A percentile compares a stretch with the other conserved stretches of the same genome.
These are phyloP conservation scores for Lentinula guzmanii DNA, from an alignment of 768 basidiomycete genomes.

Conservation along the genomic window DNA sequence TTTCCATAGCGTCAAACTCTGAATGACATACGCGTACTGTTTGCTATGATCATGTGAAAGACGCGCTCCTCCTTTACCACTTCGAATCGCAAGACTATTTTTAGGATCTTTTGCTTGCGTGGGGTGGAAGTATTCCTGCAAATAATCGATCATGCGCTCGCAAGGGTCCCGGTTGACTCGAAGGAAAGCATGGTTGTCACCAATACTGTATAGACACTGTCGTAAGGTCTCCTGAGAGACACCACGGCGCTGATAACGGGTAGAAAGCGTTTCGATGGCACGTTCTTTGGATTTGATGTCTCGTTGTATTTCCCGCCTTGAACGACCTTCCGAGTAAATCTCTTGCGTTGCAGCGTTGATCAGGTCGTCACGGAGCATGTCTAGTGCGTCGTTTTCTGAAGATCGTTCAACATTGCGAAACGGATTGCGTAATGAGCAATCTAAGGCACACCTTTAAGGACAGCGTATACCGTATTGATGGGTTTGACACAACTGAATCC, in stretches of 20 bases:
- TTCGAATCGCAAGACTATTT: constrained; percentile 70
- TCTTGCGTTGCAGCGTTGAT: constrained; percentile 76
- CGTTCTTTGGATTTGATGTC: constrained; percentile 83
- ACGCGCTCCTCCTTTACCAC: constrained; percentile 73
- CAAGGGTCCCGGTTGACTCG: constrained; percentile 85
- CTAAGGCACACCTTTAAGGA: constrained; percentile 29
- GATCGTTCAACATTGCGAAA: too few relatives aligned
- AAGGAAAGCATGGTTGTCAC: constrained; percentile 86
- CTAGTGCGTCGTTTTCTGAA: constrained; percentile 57
- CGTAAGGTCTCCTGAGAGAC: constrained; percentile 62
- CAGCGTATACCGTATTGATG: constrained; percentile 66
- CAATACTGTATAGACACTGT: constrained; percentile 83
- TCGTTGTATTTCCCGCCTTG: constrained; percentile 73
- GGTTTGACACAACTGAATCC: constrained; percentile 74
- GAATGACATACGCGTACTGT: constrained; percentile 81
- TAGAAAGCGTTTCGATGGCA: constrained; percentile 71
- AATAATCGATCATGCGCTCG: constrained; percentile 72
- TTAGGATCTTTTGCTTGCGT: constrained; percentile 60
- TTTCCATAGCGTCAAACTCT: constrained; percentile 82
- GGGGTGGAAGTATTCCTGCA: constrained; percentile 75
- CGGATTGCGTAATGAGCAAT: too few relatives aligned
- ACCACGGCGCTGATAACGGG: constrained; percentile 51
- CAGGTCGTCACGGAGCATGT: constrained; percentile 71
- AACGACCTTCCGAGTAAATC: constrained; percentile 67
- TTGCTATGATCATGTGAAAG: constrained; percentile 80